Base-by-base conservation (phyloP, 805 yeast genomes). In the Saccharomyces mikatae region DNA sequence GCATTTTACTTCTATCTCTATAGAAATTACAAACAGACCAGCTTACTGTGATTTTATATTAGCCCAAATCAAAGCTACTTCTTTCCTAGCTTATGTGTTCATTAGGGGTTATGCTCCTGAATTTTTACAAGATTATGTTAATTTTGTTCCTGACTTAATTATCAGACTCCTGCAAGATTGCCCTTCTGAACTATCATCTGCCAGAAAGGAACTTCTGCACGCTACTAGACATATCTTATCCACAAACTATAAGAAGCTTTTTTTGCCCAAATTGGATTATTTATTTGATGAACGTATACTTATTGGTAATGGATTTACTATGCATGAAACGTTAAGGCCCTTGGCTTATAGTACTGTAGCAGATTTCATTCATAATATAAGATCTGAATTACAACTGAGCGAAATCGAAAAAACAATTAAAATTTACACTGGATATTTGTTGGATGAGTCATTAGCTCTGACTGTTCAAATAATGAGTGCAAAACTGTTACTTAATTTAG, bases 391-490 rank as follows among this genome's bases (percentile, higher is more conserved):
- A 52, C 84, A 87, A 0, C 81, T 91, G 1, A 82, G 81, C 44
- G 97, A 89, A 66, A 86, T 94, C 10, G 85, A 96, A 84, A 83
- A 86, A 55, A 88, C 97, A 0, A 92, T 95, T 3, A 80, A 78
- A 47, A 85, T 89, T 54, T 94, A 89, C 65, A 86, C 96, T 63
- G 80, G 79, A 29, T 83, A 89, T 60, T 73, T 94, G 58, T 86
- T 86, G 61, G 98, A 95, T 66, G 83, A 81, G 58, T 74, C 91
- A 0, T 72, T 94, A 58, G 94, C 96, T 0, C 78, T 89, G 57
- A 87, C 96, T 6, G 96, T 91, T 41, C 98, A 95, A 69, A 87
- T 91, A 9, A 90, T 94, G 97, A 87, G 97, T 71, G 96, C 97
- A 2, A 92, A 91, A 70, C 74, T 94, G 31, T 71, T 94, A 31